phyloP scores from a whole-genome alignment of 1,139 yeast genomes.

The Pneumocystis jirovecii region DNA sequence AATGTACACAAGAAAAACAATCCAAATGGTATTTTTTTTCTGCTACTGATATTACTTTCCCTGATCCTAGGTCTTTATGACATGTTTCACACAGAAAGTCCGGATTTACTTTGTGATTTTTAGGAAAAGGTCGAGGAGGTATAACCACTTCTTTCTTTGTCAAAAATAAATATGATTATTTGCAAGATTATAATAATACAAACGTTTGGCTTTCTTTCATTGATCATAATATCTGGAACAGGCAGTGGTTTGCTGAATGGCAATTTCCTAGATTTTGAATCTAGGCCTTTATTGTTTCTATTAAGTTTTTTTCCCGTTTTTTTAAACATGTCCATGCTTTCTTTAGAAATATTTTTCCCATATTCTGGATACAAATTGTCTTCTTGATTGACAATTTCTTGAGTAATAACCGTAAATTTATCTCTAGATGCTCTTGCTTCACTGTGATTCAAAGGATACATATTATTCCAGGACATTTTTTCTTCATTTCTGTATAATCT shows the following conservation, averaged over 20 bases:
- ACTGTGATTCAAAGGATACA: neutral
- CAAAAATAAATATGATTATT: neutral
- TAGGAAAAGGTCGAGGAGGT: neutral
- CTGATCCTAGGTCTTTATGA: neutral
- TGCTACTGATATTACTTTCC: conserved; percentile 9
- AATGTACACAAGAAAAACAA: conserved; percentile 23
- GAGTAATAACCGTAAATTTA: neutral
- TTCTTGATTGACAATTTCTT: neutral
- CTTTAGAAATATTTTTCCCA: neutral
- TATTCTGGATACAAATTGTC: neutral
- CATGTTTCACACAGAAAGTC: neutral
- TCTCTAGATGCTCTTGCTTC: neutral
- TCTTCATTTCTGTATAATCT: neutral
- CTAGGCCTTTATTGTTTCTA: neutral
- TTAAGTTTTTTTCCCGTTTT: neutral
- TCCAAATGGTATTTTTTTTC: conserved; percentile 17
- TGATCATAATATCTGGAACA: neutral
- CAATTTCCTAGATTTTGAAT: neutral
- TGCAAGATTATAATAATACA: neutral
- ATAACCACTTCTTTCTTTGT: neutral
- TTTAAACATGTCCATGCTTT: neutral
- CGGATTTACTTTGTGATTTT: neutral
- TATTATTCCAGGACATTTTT: neutral
- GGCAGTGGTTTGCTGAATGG: neutral
- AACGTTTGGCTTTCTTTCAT: neutral